These are phyloP conservation scores for Arthrobotrys sphaeroides DNA, from an alignment of 2,329 filamentous ascomycete species.

Conservation along the genomic window DNA sequence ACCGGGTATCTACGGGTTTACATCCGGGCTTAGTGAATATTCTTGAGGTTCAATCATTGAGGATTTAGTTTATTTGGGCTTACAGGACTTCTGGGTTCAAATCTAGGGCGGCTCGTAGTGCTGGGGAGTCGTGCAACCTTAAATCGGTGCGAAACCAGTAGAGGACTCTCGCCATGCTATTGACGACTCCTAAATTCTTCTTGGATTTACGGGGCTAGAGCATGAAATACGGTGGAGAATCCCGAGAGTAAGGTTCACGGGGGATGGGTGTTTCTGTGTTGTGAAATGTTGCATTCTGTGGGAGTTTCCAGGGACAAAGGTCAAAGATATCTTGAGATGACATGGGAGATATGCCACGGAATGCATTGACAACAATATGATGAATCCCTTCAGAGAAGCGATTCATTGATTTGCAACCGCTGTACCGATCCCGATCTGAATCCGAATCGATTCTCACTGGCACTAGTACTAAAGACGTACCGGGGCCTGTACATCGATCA, in stretches of 20 bases:
- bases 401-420: not conserved
- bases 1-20: conserved; percentile 63
- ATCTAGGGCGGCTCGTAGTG: conserved; percentile 75
- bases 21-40: not conserved
- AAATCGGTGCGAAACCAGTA: conserved; percentile 84
- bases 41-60: not conserved
- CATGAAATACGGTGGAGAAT: not conserved
- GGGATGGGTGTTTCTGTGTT: not conserved
- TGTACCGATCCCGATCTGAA: conserved; percentile 2
- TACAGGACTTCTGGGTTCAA: conserved; percentile 73
- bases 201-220: not conserved
- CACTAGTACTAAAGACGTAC: conserved; percentile 1
- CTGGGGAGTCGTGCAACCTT: conserved; percentile 79
- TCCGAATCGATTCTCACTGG: conserved; percentile 7
- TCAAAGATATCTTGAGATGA: too few relatives aligned
- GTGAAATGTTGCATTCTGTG: not conserved
- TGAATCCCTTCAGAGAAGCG: not conserved
- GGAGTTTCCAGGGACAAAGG: not conserved
- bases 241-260: not conserved
- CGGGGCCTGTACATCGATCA: conserved; percentile 12
- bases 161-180: conserved; percentile 67
- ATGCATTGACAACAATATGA: not conserved
- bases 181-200: conserved; percentile 8
- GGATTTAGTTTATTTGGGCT: not conserved
- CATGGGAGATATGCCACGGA: not conserved